phyloP scores from a whole-genome alignment of 1,284 basidiomycete genomes.

The Coniophora puteana region DNA sequence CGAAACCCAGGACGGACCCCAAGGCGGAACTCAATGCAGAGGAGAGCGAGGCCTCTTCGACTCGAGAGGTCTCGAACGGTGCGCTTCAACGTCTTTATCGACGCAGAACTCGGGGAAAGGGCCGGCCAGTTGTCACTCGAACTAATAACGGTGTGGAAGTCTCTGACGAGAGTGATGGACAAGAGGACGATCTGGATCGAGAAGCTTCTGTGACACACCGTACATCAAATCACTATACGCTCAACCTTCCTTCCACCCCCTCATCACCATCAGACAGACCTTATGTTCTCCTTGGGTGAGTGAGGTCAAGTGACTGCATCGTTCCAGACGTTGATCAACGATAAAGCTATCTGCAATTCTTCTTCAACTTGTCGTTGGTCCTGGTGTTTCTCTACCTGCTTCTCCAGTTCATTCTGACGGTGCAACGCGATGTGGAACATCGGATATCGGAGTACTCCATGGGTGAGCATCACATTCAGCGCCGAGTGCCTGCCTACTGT shows the following conservation, averaged over 20 bases:
- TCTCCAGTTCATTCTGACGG: constrained; percentile 83
- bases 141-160: constrained; percentile 38
- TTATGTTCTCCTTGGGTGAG: constrained; percentile 80
- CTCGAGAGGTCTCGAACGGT: constrained; percentile 58
- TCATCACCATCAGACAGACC: constrained; percentile 57
- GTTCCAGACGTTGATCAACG: constrained; percentile 16
- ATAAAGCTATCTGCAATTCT: constrained; percentile 85
- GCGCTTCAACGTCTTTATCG: constrained; percentile 64
- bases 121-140: constrained; percentile 28
- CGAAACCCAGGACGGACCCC: too few relatives aligned
- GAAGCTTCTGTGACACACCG: constrained; percentile 43
- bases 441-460: constrained; percentile 88
- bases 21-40: too few relatives aligned
- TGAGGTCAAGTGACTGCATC: constrained; percentile 15
- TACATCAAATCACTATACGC: constrained; percentile 75
- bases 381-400: constrained; percentile 83
- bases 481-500: constrained; percentile 19
- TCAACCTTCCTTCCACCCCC: constrained; percentile 66
- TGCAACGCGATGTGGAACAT: constrained; percentile 88
- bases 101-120: constrained; percentile 45
- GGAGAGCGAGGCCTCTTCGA: constrained; percentile 35
- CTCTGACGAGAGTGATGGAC: constrained; percentile 37
- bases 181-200: constrained; percentile 33
- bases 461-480: constrained; percentile 80
- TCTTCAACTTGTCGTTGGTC: constrained; percentile 90